Percentiles rank a stretch among this genome's conserved stretches.
phyloP scores from a whole-genome alignment of 192 early-diverging fungal species.

The Podila epigama region DNA sequence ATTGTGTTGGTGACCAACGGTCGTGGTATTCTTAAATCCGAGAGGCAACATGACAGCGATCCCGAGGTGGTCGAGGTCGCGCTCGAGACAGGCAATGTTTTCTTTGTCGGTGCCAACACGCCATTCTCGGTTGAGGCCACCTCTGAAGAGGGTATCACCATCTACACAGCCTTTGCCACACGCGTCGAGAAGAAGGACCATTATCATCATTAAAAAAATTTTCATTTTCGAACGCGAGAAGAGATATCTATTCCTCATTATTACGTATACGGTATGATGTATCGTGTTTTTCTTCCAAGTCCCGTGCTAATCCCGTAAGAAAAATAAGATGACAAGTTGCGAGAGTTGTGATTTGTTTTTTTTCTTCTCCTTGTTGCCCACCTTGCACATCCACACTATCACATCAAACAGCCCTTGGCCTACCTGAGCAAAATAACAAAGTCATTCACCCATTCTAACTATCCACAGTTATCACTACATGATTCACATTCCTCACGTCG shows the following conservation, averaged over 20 bases:
- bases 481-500: conserved; percentile 15
- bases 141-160: conserved; percentile 47
- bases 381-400: no score
- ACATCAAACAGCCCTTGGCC: no score
- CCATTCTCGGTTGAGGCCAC: conserved; percentile 53
- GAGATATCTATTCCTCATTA: neutral
- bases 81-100: conserved; percentile 72
- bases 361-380: no score
- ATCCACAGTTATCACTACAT: neutral
- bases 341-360: no score
- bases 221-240: neutral
- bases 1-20: conserved; percentile 88
- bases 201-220: conserved; percentile 20
- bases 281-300: no score
- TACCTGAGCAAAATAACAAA: no score
- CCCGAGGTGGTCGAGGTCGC: conserved; percentile 16
- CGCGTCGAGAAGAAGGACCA: conserved; percentile 41
- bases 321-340: no score
- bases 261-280: no score
- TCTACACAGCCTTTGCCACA: conserved; percentile 57
- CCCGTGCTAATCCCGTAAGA: no score
- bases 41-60: conserved; percentile 25
- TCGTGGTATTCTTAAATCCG: conserved; percentile 58
- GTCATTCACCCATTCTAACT: neutral
- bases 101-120: conserved; percentile 75